phyloP scores from a whole-genome alignment of 1,284 basidiomycete species.

The Ganoderma leucocontextum region DNA sequence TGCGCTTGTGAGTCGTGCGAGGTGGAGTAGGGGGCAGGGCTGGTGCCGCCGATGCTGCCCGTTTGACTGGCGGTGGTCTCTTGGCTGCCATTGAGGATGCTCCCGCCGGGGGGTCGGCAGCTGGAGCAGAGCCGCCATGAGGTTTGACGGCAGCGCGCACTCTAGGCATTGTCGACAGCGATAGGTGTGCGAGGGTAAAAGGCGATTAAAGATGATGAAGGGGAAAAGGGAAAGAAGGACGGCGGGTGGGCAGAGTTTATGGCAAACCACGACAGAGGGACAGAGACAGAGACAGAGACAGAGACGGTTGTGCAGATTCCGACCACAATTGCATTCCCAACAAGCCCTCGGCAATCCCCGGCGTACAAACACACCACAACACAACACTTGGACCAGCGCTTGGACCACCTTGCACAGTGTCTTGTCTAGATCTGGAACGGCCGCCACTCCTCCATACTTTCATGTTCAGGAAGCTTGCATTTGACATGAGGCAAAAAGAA shows the following conservation, averaged over 20 bases:
- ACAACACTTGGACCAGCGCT: not conserved
- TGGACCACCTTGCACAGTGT: not conserved
- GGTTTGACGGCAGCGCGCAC: slow-evolving; percentile 22
- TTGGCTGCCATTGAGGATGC: slow-evolving; percentile 15
- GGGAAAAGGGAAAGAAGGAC: slow-evolving; percentile 7
- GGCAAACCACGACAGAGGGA: slow-evolving; percentile 8
- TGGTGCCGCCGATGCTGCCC: slow-evolving; percentile 22
- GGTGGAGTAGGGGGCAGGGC: slow-evolving; percentile 47
- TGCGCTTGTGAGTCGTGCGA: slow-evolving; percentile 45
- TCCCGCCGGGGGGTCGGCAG: slow-evolving; percentile 18
- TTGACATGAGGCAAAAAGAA: too few relatives aligned
- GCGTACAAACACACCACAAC: slow-evolving; percentile 15
- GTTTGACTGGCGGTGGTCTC: slow-evolving; percentile 16
- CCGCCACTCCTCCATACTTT: not conserved
- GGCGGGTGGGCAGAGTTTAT: slow-evolving; percentile 5
- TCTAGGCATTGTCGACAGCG: slow-evolving; percentile 19
- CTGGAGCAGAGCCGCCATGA: slow-evolving; percentile 13
- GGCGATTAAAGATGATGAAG: slow-evolving; percentile 1
- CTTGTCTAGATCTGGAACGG: too few relatives aligned
- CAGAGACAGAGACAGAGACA: slow-evolving; percentile 7
- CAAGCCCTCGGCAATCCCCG: slow-evolving; percentile 13
- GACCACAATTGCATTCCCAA: slow-evolving; percentile 18
- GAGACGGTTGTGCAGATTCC: not conserved
- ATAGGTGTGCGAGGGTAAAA: not conserved
- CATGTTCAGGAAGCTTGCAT: too few relatives aligned